Evolutionary conservation across 2,329 filamentous ascomycete genomes (phyloP).

Genomic region (Akanthomyces dipterigenus): DNA sequence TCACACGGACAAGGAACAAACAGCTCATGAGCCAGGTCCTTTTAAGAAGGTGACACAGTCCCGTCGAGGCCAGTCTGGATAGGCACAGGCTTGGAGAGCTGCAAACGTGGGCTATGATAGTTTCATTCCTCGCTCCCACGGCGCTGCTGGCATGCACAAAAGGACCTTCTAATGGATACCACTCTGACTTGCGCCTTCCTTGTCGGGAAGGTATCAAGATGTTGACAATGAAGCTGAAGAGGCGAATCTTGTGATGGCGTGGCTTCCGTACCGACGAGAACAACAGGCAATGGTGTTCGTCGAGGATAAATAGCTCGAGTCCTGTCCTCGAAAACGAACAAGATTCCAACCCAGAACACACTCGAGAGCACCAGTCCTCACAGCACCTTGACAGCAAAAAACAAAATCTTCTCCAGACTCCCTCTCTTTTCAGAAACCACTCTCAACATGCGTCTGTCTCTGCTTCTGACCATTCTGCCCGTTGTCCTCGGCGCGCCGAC

Average conservation of each 20-base stretch:
- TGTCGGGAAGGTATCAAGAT: neutral
- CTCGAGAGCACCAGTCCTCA: neutral
- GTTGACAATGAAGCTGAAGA: neutral
- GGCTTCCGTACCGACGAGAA: neutral
- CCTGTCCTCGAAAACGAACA: neutral
- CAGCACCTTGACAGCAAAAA: neutral
- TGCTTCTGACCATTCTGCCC: slow-evolving; percentile 20
- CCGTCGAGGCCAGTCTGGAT: neutral
- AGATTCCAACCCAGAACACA: neutral
- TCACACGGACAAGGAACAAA: neutral
- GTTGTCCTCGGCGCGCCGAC: slow-evolving; percentile 18
- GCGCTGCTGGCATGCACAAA: neutral
- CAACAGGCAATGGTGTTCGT: neutral
- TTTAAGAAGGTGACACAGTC: slow-evolving; percentile 6
- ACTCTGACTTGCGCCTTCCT: neutral
- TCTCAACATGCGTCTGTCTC: slow-evolving; percentile 18
- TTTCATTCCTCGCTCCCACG: neutral
- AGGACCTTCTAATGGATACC: neutral
- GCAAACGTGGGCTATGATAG: neutral
- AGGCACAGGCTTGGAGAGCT: too few relatives aligned
- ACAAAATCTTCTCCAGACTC: neutral
- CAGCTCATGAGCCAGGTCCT: neutral
- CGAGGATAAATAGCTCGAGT: neutral
- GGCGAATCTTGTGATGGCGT: neutral
- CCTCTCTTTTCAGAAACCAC: too few relatives aligned